These are phyloP conservation scores for Cryptosporidium andersoni DNA, from an alignment of 169 alveolate species.

Conservation along the genomic window DNA sequence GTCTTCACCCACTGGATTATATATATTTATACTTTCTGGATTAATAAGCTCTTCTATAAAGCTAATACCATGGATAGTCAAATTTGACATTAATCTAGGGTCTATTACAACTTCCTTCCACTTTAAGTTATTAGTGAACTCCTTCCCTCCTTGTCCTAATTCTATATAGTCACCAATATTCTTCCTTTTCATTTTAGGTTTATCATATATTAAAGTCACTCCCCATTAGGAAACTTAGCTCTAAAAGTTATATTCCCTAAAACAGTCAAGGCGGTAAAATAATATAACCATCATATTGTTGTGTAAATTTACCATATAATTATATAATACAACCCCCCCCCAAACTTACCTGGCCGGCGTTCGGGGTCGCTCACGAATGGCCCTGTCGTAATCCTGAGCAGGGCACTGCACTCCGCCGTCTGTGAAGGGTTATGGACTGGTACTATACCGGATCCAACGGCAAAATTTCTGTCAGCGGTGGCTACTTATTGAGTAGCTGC, in stretches of 20 bases:
- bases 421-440: slow-evolving; percentile 94
- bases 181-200: too few relatives aligned
- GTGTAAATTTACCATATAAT: slow-evolving; percentile 3
- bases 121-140: neutral
- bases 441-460: slow-evolving; percentile 93
- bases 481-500: slow-evolving; percentile 70
- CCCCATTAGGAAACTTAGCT: too few relatives aligned
- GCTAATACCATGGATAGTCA: slow-evolving; percentile 52
- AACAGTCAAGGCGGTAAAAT: neutral
- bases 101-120: slow-evolving; percentile 50
- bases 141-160: neutral
- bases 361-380: slow-evolving; percentile 95
- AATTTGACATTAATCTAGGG: slow-evolving; percentile 20
- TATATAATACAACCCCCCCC: neutral
- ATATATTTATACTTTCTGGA: slow-evolving; percentile 18
- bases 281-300: slow-evolving; percentile 29
- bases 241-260: neutral
- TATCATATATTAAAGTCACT: too few relatives aligned
- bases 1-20: neutral
- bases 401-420: slow-evolving; percentile 96
- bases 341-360: slow-evolving; percentile 97
- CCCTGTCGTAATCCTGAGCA: slow-evolving; percentile 96
- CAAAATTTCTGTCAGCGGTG: slow-evolving; percentile 93
- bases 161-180: too few relatives aligned
- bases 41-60: slow-evolving; percentile 58